Base-by-base conservation (phyloP, 352 stramenopile species). In the Pythium coloratum region DNA sequence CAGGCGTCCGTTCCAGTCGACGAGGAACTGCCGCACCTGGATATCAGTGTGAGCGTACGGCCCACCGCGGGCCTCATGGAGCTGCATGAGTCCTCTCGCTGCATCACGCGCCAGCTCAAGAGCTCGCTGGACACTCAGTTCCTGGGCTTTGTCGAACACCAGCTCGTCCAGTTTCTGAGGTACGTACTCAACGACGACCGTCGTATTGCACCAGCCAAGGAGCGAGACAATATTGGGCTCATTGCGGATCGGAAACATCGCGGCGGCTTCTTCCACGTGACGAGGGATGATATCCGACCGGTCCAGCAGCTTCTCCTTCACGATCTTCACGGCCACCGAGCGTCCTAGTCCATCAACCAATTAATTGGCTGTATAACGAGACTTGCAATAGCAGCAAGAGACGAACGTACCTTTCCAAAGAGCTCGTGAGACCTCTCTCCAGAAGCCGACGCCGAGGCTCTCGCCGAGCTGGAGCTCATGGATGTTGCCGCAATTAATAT, bases 1-100 rank as follows among this genome's bases (percentile, higher is more conserved):
- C 30, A 94, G 70, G 0, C 69, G 78, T 2, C 84, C 85, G 12
- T 78, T 72, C 1, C 58, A 56, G 62, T 90, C 72, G n/a, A 94
- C 74, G 40, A 95, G 65, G 51, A 95, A 93, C 66, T 95, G 87
- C 1, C 87, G 84, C 26, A 84, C 70, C 60, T 95, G 87, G 33
- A 95, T 77, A 71, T 95, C 87, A 0, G 84, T 81, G 65, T 95
- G 87, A n/a, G 77, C 82, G 34, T 91, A 91, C 6, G 86, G 86
- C 0, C 84, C 86, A 33, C 84, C 84, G 0, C 75, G 66, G 3
- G 76, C 82, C 47, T 76, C 74, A 64, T 95, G 87, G 42, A 95
- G 55, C 55, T 92, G 82, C 5, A 76, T 76, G 26, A 95, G 67
- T 3, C 85, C 87, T 62, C 71, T 70, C 6, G 84, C 79, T 18